Conservation (phyloP, 73 alveolate genomes). For the Urostyla sp. region DNA sequence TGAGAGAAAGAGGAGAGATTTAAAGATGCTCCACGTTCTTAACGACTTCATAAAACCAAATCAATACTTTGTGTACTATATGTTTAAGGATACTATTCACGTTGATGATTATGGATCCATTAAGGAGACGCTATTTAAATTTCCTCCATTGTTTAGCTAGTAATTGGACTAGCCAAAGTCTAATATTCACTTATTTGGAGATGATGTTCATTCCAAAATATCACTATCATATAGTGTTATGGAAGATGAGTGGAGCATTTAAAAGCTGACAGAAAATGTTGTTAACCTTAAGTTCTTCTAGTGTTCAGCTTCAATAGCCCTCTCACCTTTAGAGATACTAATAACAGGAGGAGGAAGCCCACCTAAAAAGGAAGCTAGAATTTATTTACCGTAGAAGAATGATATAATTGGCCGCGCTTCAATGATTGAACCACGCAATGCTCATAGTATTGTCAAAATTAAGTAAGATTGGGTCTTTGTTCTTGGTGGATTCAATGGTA, state of each 20-base stretch:
- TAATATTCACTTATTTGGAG: slow-evolving; percentile 59
- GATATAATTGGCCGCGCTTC: slow-evolving; percentile 25
- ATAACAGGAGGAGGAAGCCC: slow-evolving; percentile 72
- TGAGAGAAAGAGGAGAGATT: slow-evolving; percentile 44
- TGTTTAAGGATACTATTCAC: slow-evolving; percentile 64
- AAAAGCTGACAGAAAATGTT: slow-evolving; percentile 39
- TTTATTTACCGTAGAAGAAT: slow-evolving; percentile 24
- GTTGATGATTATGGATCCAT: slow-evolving; percentile 59
- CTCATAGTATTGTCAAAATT: slow-evolving; percentile 53
- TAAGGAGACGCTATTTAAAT: slow-evolving; percentile 53
- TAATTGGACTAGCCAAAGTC: neutral
- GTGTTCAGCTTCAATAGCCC: slow-evolving; percentile 56
- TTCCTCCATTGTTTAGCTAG: slow-evolving; percentile 45
- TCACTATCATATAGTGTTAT: slow-evolving; percentile 43
- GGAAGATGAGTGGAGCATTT: slow-evolving; percentile 59
- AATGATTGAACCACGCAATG: slow-evolving; percentile 63
- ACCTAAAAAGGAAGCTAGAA: slow-evolving; percentile 58
- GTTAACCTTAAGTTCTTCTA: slow-evolving; percentile 26
- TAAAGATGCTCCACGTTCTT: slow-evolving; percentile 38
- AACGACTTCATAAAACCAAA: slow-evolving; percentile 65
- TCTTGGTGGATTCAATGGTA: slow-evolving; percentile 60
- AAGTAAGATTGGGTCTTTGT: slow-evolving; percentile 54
- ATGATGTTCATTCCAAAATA: slow-evolving; percentile 50
- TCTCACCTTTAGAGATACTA: slow-evolving; percentile 28
- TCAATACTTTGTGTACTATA: slow-evolving; percentile 55